phyloP scores from a whole-genome alignment of 345 rosid genomes.

The Carallia brachiata region DNA sequence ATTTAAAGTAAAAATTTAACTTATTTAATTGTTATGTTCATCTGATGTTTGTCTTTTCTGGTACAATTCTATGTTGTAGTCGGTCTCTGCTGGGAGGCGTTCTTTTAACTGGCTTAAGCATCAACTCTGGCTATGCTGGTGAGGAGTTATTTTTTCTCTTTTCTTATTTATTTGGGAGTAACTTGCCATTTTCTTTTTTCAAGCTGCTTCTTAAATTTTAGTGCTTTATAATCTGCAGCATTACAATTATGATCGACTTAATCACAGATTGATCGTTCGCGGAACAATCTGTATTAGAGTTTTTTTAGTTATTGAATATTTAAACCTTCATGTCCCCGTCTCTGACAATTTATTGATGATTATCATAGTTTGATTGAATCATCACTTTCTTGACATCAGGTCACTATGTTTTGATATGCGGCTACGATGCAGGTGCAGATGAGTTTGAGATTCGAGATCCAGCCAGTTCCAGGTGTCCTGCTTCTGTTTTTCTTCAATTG shows the following conservation, averaged over 20 bases:
- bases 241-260: neutral
- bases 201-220: neutral
- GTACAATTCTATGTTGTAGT: conserved; percentile 33
- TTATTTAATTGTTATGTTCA: no score
- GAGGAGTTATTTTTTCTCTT: conserved; percentile 13
- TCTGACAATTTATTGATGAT: neutral
- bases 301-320: neutral
- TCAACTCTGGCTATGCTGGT: conserved; percentile 66
- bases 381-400: conserved; percentile 38
- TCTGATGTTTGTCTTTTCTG: no score
- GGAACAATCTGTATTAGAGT: neutral
- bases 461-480: conserved; percentile 72
- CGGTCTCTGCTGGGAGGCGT: conserved; percentile 62
- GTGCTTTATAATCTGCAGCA: neutral
- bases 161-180: neutral
- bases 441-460: conserved; percentile 99
- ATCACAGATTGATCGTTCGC: neutral
- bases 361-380: neutral
- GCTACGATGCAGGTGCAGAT: conserved; percentile 67
- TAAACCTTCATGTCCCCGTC: neutral
- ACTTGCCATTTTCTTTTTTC: neutral
- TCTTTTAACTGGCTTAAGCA: conserved; percentile 48
- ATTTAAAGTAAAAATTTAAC: no score
- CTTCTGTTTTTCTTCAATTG: conserved; percentile 4
- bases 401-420: conserved; percentile 87